Evolutionary conservation across 2,329 filamentous ascomycete genomes (phyloP).

Genomic region (Diplodia corticola): DNA sequence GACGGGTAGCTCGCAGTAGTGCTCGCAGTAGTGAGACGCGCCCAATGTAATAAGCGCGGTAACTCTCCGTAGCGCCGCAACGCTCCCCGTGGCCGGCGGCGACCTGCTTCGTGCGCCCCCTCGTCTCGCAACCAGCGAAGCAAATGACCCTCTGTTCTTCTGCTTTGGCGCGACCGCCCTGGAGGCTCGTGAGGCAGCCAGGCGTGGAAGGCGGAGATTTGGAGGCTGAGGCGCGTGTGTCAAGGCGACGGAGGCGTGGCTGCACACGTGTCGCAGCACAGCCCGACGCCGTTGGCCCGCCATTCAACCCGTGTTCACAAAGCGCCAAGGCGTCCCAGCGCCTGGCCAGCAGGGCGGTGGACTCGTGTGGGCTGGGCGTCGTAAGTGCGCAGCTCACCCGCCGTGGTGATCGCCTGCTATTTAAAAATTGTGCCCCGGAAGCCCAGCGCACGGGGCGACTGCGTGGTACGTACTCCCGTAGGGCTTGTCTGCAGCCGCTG

Average conservation of each 20-base stretch:
- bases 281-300: neutral
- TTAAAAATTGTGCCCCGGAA: neutral
- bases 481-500: too few species aligned
- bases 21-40: constrained; percentile 14
- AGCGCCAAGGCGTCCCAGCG: neutral
- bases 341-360: neutral
- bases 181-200: constrained; percentile 1
- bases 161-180: neutral
- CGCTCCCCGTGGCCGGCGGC: constrained; percentile 2
- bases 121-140: neutral
- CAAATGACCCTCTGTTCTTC: neutral
- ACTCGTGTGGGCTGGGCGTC: constrained; percentile 8
- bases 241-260: constrained; percentile 13
- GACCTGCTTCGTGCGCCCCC: neutral
- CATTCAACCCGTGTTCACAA: neutral
- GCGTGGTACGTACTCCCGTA: neutral
- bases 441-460: neutral
- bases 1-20: neutral
- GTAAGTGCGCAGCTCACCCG: neutral
- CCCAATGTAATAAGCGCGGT: neutral
- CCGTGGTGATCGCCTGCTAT: neutral
- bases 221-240: neutral
- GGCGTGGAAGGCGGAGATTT: neutral
- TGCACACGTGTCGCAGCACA: constrained; percentile 21
- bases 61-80: neutral